Percentiles rank a stretch among this genome's conserved stretches.
These are phyloP conservation scores for Penicillium pancosmium DNA, from an alignment of 495 filamentous ascomycete species.

Conservation along the genomic window DNA sequence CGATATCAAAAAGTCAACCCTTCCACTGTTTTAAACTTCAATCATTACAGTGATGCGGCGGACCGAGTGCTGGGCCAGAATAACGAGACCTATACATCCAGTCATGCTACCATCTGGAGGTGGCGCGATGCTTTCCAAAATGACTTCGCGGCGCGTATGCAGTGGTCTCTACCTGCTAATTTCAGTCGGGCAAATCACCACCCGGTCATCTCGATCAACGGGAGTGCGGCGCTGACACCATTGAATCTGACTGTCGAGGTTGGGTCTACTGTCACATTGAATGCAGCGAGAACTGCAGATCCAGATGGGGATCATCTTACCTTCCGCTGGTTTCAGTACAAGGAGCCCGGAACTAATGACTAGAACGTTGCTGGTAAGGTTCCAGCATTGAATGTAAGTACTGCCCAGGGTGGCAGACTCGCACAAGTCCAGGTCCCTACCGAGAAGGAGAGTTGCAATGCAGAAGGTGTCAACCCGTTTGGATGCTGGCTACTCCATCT, in stretches of 20 bases:
- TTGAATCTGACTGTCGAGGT: slow-evolving; percentile 37
- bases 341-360: slow-evolving; percentile 42
- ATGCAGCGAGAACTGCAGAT: slow-evolving; percentile 44
- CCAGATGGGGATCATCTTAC: slow-evolving; percentile 41
- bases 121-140: slow-evolving; percentile 52
- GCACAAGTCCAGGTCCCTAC: slow-evolving; percentile 36
- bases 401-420: slow-evolving; percentile 22
- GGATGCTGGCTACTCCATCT: slow-evolving; percentile 40
- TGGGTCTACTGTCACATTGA: slow-evolving; percentile 36
- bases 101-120: slow-evolving; percentile 52
- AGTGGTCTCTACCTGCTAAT: slow-evolving; percentile 42
- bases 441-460: slow-evolving; percentile 34
- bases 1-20: slow-evolving; percentile 30
- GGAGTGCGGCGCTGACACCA: slow-evolving; percentile 27
- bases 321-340: slow-evolving; percentile 52
- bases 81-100: slow-evolving; percentile 36
- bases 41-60: slow-evolving; percentile 43
- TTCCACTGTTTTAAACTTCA: slow-evolving; percentile 13
- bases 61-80: slow-evolving; percentile 43
- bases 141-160: slow-evolving; percentile 52
- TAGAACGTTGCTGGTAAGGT: slow-evolving; percentile 43
- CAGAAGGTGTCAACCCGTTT: slow-evolving; percentile 23
- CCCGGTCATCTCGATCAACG: slow-evolving; percentile 45
- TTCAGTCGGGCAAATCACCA: slow-evolving; percentile 39
- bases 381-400: slow-evolving; percentile 32